Percentiles rank a stretch among this genome's conserved stretches.
Evolutionary conservation across 164 flowering plant genomes (phyloP).

Genomic region (Annona cherimola): DNA sequence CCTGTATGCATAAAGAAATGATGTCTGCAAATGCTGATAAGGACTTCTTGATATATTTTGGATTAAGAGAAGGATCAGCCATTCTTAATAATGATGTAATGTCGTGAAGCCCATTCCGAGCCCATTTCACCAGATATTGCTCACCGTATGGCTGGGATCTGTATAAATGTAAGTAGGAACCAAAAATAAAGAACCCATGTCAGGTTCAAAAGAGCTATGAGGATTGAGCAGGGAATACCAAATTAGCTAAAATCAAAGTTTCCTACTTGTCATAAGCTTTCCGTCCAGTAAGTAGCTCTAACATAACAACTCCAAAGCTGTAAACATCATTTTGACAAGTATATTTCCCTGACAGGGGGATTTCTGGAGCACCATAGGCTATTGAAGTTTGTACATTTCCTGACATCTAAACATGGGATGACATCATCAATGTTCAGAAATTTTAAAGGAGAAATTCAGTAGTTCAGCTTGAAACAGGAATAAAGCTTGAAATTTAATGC

Average conservation of each 20-base stretch:
- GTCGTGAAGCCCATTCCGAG: constrained; percentile 89
- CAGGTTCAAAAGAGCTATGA: too few relatives aligned
- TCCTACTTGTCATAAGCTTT: constrained; percentile 72
- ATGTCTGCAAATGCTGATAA: constrained; percentile 87
- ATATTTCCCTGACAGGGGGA: constrained; percentile 60
- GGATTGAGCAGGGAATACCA: neutral
- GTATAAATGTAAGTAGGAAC: constrained; percentile 2
- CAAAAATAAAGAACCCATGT: too few relatives aligned
- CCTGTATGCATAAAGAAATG: constrained; percentile 84
- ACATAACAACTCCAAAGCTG: constrained; percentile 96
- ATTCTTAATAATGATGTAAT: constrained; percentile 76
- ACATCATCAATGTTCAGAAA: neutral
- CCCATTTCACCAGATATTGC: constrained; percentile 88
- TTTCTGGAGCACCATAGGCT: constrained; percentile 88
- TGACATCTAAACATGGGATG: constrained; percentile 50
- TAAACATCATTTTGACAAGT: constrained; percentile 82
- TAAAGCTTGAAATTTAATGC: too few relatives aligned
- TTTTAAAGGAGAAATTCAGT: too few relatives aligned
- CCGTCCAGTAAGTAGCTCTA: constrained; percentile 90
- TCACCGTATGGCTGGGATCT: constrained; percentile 67
- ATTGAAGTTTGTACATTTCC: constrained; percentile 49
- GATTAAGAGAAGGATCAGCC: constrained; percentile 89
- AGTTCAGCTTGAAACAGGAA: too few relatives aligned
- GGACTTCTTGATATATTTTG: constrained; percentile 77
- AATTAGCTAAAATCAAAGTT: neutral